Conservation (phyloP, 1,284 basidiomycete species). For the Malassezia globosa region DNA sequence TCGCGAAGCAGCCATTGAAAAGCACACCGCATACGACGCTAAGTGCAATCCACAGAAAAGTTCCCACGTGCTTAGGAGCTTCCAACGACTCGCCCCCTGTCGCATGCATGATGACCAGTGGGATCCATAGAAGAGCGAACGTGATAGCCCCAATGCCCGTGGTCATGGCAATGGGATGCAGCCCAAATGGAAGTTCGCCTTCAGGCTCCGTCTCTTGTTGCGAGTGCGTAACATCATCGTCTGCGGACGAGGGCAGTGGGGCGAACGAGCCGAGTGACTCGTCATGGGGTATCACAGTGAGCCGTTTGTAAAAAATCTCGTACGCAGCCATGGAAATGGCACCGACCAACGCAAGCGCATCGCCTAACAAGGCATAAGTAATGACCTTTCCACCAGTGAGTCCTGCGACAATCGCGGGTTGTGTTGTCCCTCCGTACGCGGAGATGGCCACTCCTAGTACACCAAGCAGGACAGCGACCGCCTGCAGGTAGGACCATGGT, state of each 20-base stretch:
- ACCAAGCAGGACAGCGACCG: constrained; percentile 36
- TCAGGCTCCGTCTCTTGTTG: neutral
- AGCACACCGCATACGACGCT: constrained; percentile 35
- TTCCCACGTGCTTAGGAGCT: constrained; percentile 26
- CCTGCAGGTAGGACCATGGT: constrained; percentile 36
- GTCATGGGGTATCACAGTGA: constrained; percentile 28
- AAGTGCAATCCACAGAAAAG: constrained; percentile 19
- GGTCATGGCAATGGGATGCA: constrained; percentile 44
- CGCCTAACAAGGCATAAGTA: constrained; percentile 31
- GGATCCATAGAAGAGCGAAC: constrained; percentile 32
- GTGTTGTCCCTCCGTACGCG: constrained; percentile 26
- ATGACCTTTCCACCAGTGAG: neutral
- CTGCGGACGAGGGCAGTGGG: neutral
- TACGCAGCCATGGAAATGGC: constrained; percentile 45
- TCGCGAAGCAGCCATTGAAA: constrained; percentile 36
- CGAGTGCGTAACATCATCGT: neutral
- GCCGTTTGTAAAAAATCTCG: constrained; percentile 42
- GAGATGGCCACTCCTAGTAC: constrained; percentile 37
- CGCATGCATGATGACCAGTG: constrained; percentile 25
- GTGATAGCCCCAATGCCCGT: constrained; percentile 41
- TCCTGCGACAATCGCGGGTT: neutral
- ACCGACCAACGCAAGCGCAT: constrained; percentile 34
- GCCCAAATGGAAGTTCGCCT: constrained; percentile 34
- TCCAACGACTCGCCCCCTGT: constrained; percentile 35
- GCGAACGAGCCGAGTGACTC: constrained; percentile 1